Percentiles rank a stretch among this genome's conserved stretches.
These are phyloP conservation scores for Aspergillus ustus DNA, from an alignment of 2,329 filamentous ascomycete species.

Conservation along the genomic window DNA sequence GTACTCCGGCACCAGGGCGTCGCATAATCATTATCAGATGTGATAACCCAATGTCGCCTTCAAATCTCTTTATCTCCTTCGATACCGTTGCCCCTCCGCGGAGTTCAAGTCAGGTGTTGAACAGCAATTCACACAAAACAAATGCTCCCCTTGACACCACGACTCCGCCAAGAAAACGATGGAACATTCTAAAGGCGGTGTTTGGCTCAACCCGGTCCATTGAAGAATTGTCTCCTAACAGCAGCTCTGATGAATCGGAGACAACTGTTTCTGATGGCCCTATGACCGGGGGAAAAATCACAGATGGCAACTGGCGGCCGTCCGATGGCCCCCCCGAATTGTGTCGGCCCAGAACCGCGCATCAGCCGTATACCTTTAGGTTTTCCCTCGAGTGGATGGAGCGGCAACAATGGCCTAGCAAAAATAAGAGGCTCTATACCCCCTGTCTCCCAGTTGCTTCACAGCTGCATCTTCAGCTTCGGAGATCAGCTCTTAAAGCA, in stretches of 20 bases:
- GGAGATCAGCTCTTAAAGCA: conserved; percentile 30
- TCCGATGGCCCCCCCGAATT: conserved; percentile 31
- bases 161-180: conserved; percentile 47
- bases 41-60: conserved; percentile 64
- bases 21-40: conserved; percentile 87
- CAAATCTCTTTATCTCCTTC: conserved; percentile 64
- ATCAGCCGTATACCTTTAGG: conserved; percentile 66
- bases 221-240: conserved; percentile 46
- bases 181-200: conserved; percentile 57
- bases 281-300: conserved; percentile 29
- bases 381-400: conserved; percentile 71
- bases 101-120: conserved; percentile 39
- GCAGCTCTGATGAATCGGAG: conserved; percentile 43
- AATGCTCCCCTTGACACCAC: conserved; percentile 28
- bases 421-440: conserved; percentile 58
- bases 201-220: conserved; percentile 54
- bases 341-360: conserved; percentile 45
- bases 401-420: conserved; percentile 53
- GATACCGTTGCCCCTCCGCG: conserved; percentile 60
- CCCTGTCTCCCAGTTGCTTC: conserved; percentile 63
- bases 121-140: conserved; percentile 38
- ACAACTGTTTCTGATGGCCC: conserved; percentile 32
- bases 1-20: conserved; percentile 81
- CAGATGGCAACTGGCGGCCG: conserved; percentile 33
- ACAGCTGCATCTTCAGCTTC: conserved; percentile 56